Conservation (phyloP, 2,329 filamentous ascomycete species). For the Graphilbum sp. region DNA sequence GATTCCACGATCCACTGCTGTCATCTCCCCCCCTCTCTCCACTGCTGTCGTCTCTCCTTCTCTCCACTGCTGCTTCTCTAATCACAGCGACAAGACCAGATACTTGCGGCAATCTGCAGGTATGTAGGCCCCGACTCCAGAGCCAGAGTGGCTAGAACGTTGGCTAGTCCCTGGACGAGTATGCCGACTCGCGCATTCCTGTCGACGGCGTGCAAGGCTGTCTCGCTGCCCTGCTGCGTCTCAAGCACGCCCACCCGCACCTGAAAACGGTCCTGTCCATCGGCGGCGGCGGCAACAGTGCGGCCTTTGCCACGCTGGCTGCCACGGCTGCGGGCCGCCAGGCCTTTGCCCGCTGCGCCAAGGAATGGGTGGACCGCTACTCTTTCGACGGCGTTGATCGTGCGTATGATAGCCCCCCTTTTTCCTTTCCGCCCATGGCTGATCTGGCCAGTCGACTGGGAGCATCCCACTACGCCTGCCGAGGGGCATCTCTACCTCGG, state of each 20-base stretch:
- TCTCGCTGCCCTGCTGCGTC: constrained; percentile 37
- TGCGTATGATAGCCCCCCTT: constrained; percentile 17
- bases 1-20: too few species aligned
- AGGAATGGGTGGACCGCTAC: constrained; percentile 37
- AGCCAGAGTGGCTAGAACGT: too few species aligned
- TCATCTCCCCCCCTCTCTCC: too few species aligned
- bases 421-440: too few species aligned
- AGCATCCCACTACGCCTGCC: constrained; percentile 37
- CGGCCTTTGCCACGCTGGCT: constrained; percentile 42
- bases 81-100: too few species aligned
- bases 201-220: constrained; percentile 45
- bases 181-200: constrained; percentile 42
- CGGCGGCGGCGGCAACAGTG: constrained; percentile 47
- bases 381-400: constrained; percentile 48
- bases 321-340: constrained; percentile 27
- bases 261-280: constrained; percentile 46
- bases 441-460: constrained; percentile 45
- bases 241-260: constrained; percentile 39
- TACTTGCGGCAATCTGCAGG: constrained; percentile 21
- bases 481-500: constrained; percentile 41
- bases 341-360: constrained; percentile 37
- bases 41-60: too few species aligned
- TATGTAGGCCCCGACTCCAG: too few species aligned
- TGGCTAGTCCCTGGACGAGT: constrained; percentile 38
- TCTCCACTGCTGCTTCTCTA: too few species aligned